Evolutionary conservation across 176 grass and related monocot genomes (phyloP).

Genomic region (Carex littledalei): DNA sequence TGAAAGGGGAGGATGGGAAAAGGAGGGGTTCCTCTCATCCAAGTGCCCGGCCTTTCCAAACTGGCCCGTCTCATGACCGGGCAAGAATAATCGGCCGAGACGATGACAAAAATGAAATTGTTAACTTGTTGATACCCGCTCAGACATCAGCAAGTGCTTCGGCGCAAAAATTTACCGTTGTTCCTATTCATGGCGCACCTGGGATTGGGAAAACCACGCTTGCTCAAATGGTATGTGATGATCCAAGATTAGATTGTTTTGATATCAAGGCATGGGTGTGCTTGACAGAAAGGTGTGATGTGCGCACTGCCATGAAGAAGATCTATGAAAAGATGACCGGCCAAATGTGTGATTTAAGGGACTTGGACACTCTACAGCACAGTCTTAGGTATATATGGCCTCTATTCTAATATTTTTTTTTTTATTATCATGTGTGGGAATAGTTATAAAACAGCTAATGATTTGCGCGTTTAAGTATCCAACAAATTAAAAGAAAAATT

Average conservation of each 20-base stretch:
- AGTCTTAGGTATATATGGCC: constrained; percentile 14
- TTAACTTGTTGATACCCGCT: background rate
- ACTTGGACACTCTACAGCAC: constrained; percentile 23
- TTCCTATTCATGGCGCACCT: constrained; percentile 26
- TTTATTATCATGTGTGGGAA: no score
- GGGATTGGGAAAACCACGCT: constrained; percentile 50
- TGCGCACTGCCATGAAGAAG: constrained; percentile 20
- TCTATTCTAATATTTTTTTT: no score
- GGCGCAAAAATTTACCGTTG: background rate
- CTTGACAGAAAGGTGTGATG: constrained; percentile 27
- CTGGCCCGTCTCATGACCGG: background rate
- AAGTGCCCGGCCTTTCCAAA: background rate
- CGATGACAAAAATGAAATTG: constrained; percentile 2
- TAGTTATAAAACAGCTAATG: no score
- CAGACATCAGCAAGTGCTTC: background rate
- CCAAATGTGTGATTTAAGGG: background rate
- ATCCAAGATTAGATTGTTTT: constrained; percentile 4
- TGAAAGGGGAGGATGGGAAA: constrained; percentile 12
- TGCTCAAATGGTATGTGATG: constrained; percentile 16
- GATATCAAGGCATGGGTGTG: constrained; percentile 32
- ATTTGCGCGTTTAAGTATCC: no score
- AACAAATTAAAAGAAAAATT: no score
- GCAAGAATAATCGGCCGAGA: background rate
- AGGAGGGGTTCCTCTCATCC: background rate
- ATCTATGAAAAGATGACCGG: constrained; percentile 27